Evolutionary conservation across 75 land plant species (phyloP), one percentile per base, ranked within the genome.

Genomic region (Azolla pinnata): DNA sequence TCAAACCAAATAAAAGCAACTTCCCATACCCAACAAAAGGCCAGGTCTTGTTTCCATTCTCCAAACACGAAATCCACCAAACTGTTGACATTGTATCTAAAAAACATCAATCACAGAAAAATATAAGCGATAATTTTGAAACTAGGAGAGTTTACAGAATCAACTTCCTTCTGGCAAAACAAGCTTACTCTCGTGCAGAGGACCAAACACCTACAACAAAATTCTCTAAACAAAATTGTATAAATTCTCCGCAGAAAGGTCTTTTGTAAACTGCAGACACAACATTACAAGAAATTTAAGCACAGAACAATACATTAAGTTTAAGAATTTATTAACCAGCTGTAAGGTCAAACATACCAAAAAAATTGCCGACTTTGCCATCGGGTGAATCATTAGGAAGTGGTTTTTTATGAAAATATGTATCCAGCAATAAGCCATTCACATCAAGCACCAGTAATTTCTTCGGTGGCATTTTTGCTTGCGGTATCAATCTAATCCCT

Each of bases 171-270:
- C n/a, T n/a, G n/a, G n/a, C n/a, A n/a, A n/a, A n/a, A n/a, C 19
- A 69, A 2, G 19, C 63, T 9, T 75, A 83, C 86, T 64, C 57
- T 33, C 54, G 49, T 58, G 88, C 78, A 47, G 97, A 87, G 1
- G 96, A 90, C 91, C 96, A 90, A 4, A 90, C 33, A 17, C 80
- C 96, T 2, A 90, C 75, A 54, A 75, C 67, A 65, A 83, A 90
- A 60, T 66, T 78, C 60, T 83, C 78, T 57, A 87, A 76, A 65
- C 96, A 90, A 58, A 90, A 90, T 46, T 69, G 60, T 53, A 90
- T 46, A 35, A 90, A 90, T 38, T 84, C 81, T 21, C 53, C 33
- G 58, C 79, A 90, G 49, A 53, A 78, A 28, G 91, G 92, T 54
- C 92, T 78, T 63, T 63, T 80, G 57, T 75, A 88, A 61, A 88